Evolutionary conservation across 768 basidiomycete genomes (phyloP).

Genomic region (Naematelia aurantialba): DNA sequence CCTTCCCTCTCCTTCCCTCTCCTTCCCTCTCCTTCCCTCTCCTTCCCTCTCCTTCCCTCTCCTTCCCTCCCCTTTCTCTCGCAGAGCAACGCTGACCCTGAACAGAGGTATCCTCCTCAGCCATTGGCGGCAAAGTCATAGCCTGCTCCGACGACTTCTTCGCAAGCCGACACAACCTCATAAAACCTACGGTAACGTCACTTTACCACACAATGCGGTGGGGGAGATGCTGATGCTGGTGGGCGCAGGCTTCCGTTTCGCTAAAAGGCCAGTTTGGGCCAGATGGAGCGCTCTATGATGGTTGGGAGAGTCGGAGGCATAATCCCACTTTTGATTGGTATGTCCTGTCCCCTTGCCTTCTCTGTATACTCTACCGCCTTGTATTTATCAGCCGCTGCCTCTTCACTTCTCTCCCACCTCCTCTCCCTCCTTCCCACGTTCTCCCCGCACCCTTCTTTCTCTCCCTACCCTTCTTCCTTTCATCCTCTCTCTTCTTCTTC

Average conservation of each 20-base stretch:
- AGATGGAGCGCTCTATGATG: slow-evolving; percentile 87
- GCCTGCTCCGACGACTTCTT: slow-evolving; percentile 95
- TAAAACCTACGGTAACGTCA: slow-evolving; percentile 68
- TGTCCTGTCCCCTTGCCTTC: slow-evolving; percentile 22
- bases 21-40: not conserved
- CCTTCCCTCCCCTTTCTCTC: not conserved
- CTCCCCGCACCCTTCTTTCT: too few species aligned
- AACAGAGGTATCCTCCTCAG: slow-evolving; percentile 81
- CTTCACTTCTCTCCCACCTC: too few species aligned
- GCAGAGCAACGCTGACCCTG: too few species aligned
- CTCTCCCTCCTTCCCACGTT: too few species aligned
- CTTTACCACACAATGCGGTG: not conserved
- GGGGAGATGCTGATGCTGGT: not conserved
- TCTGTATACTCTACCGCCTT: not conserved
- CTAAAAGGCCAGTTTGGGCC: slow-evolving; percentile 96
- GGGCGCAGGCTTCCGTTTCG: slow-evolving; percentile 69
- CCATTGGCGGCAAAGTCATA: slow-evolving; percentile 70
- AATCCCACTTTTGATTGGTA: slow-evolving; percentile 87
- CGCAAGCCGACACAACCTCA: slow-evolving; percentile 74
- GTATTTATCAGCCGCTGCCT: not conserved
- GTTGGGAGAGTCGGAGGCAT: slow-evolving; percentile 91
- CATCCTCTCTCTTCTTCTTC: too few species aligned
- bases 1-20: not conserved
- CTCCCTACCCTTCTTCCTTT: too few species aligned
- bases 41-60: not conserved